These are phyloP conservation scores for Penicillium occitanis DNA, from an alignment of 2,329 filamentous ascomycete species.

Conservation along the genomic window DNA sequence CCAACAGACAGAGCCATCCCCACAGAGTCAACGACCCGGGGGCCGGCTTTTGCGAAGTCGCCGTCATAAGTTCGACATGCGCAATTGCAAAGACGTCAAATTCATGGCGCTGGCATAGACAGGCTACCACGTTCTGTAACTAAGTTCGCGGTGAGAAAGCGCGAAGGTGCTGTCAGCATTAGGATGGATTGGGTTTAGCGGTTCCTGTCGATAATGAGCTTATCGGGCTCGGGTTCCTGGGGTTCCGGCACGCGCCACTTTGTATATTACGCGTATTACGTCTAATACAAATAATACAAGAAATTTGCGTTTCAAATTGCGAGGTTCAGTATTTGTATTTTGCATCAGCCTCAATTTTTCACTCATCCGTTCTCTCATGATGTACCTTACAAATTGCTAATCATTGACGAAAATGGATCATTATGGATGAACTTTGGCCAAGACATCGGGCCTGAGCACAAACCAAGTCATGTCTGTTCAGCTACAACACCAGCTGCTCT, in stretches of 20 bases:
- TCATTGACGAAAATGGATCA: background rate
- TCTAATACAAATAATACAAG: background rate
- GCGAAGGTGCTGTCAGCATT: background rate
- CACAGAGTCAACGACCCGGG: constrained; percentile 3
- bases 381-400: too few relatives aligned
- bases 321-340: background rate
- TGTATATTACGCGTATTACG: background rate
- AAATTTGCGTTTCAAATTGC: background rate
- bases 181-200: background rate
- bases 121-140: background rate
- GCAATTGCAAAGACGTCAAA: background rate
- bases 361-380: too few relatives aligned
- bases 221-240: background rate
- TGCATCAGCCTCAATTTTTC: background rate
- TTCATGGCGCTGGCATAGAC: background rate
- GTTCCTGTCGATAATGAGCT: background rate
- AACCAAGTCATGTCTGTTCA: background rate
- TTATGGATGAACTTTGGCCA: background rate
- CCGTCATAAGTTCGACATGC: background rate
- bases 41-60: background rate
- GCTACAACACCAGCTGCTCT: background rate
- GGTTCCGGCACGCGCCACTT: background rate
- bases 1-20: constrained; percentile 16
- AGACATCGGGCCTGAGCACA: background rate
- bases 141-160: background rate